phyloP scores from a whole-genome alignment of 805 yeast genomes.

The Tetrapisispora nanseiensis region DNA sequence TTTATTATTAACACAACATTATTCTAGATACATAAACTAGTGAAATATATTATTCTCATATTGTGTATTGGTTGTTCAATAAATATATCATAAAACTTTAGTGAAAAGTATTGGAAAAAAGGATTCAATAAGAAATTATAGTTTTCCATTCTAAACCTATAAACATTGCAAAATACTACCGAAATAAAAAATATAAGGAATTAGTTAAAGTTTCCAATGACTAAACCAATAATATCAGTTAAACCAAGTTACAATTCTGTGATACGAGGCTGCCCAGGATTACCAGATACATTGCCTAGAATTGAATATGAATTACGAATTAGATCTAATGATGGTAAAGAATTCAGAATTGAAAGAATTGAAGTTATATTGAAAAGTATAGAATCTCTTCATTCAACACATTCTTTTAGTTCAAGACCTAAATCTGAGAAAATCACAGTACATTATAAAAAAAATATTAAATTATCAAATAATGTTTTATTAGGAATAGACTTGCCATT shows the following conservation, averaged over 20 bases:
- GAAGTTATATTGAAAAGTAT: conserved; percentile 40
- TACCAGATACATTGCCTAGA: conserved; percentile 50
- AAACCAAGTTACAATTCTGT: conserved; percentile 45
- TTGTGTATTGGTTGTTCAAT: too few species aligned
- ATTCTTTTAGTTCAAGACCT: conserved; percentile 10
- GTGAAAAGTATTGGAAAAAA: too few species aligned
- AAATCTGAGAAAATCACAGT: conserved; percentile 20
- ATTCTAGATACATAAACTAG: too few species aligned
- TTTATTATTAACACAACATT: too few species aligned
- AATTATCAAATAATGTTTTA: conserved; percentile 6
- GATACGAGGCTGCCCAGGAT: conserved; percentile 61
- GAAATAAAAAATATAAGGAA: background rate
- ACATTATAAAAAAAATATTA: conserved; percentile 28
- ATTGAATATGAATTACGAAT: conserved; percentile 48
- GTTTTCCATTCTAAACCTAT: too few species aligned
- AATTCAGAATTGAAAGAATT: conserved; percentile 40
- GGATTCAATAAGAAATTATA: too few species aligned
- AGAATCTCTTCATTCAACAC: conserved; percentile 35
- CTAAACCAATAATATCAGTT: conserved; percentile 30
- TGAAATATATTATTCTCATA: too few species aligned
- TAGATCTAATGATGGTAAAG: conserved; percentile 40
- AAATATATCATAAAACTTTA: too few species aligned
- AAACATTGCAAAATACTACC: background rate
- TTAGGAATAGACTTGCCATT: conserved; percentile 53
- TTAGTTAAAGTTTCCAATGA: conserved; percentile 9